phyloP scores from a whole-genome alignment of 1,284 basidiomycete genomes.

The Exobasidium rhododendri region DNA sequence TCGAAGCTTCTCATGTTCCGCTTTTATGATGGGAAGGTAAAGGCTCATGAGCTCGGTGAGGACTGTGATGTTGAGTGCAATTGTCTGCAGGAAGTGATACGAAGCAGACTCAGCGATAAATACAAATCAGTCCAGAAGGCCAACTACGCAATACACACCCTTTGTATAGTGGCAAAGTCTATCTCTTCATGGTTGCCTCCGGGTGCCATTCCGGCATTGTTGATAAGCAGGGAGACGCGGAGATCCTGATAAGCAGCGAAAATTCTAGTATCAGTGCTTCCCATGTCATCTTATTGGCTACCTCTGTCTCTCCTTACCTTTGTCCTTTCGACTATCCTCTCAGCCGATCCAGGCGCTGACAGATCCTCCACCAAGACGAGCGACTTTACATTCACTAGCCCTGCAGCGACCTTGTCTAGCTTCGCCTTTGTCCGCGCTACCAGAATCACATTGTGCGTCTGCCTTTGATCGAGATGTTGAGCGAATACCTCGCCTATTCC shows the following conservation, averaged over 20 bases:
- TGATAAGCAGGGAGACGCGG: conserved; percentile 21
- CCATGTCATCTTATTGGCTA: not conserved
- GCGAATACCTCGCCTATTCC: conserved; percentile 25
- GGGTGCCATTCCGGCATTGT: conserved; percentile 26
- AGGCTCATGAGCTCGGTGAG: conserved; percentile 23
- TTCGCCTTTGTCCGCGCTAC: conserved; percentile 19
- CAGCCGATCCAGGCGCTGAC: conserved; percentile 20
- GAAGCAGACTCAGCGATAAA: no score
- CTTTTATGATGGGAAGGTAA: conserved; percentile 19
- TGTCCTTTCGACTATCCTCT: conserved; percentile 17
- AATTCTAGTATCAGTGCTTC: not conserved
- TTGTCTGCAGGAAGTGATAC: no score
- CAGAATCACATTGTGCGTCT: conserved; percentile 22
- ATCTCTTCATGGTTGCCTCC: conserved; percentile 22
- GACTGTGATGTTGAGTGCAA: conserved; percentile 21
- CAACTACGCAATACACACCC: no score
- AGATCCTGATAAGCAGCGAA: conserved; percentile 4
- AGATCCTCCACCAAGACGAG: conserved; percentile 19
- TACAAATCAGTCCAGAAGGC: no score
- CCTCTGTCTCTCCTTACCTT: not conserved
- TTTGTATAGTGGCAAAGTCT: conserved; percentile 17
- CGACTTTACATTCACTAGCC: conserved; percentile 16
- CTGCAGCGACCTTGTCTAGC: conserved; percentile 5
- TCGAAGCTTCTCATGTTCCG: conserved; percentile 16
- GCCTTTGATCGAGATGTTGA: conserved; percentile 15